phyloP scores from a whole-genome alignment of 768 basidiomycete genomes.

The Hypsizygus marmoreus region DNA sequence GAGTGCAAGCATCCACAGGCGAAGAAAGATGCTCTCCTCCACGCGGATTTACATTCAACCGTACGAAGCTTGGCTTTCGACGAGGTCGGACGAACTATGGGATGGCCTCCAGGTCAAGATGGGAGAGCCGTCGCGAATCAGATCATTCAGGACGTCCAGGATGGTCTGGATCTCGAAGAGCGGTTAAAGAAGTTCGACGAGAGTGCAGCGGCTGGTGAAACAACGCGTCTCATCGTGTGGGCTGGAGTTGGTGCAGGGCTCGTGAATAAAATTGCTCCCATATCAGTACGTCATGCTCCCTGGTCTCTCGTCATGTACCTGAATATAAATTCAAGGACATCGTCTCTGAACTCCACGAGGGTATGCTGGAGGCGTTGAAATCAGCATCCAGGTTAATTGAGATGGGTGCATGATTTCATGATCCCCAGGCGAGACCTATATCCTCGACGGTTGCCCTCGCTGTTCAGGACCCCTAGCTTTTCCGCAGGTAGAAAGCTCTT shows the following conservation, averaged over 20 bases:
- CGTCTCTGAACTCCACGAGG: too few species aligned
- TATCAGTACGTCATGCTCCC: slow-evolving; percentile 7
- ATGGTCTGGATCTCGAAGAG: slow-evolving; percentile 29
- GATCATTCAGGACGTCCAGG: slow-evolving; percentile 13
- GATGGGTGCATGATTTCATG: too few species aligned
- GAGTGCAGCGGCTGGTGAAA: slow-evolving; percentile 30
- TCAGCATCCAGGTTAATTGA: too few species aligned
- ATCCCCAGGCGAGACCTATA: too few species aligned
- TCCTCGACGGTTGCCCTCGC: too few species aligned
- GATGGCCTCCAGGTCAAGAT: slow-evolving; percentile 8
- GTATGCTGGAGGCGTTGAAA: too few species aligned
- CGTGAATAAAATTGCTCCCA: slow-evolving; percentile 17
- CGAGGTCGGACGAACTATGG: slow-evolving; percentile 9
- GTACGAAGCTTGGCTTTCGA: slow-evolving; percentile 44
- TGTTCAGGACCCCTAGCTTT: too few species aligned
- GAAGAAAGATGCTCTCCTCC: slow-evolving; percentile 40
- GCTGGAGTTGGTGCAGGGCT: slow-evolving; percentile 42
- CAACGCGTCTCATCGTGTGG: slow-evolving; percentile 38
- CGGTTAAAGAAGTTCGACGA: slow-evolving; percentile 26
- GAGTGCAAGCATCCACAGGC: slow-evolving; percentile 41
- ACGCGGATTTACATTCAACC: slow-evolving; percentile 33
- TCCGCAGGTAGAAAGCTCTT: too few species aligned
- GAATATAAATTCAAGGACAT: too few species aligned
- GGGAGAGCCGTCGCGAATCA: slow-evolving; percentile 4
- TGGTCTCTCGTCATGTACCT: too few species aligned